Percentiles rank a stretch among this genome's conserved stretches.
Conservation (phyloP, 1,139 yeast genomes). For the Arxiozyma bovina region DNA sequence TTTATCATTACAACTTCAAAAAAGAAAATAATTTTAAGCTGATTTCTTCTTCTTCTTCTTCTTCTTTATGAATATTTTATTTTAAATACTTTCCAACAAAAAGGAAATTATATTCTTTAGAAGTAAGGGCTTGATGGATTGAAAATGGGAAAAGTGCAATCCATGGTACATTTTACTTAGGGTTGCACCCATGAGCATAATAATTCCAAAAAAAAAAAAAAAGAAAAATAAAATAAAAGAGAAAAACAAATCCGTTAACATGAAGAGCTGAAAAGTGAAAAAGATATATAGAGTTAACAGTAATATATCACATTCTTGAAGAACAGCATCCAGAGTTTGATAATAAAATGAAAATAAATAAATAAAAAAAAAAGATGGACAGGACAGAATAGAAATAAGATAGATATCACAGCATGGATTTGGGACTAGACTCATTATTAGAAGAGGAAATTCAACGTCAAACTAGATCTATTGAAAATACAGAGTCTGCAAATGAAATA, state of each 20-base stretch:
- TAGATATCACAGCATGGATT: background rate
- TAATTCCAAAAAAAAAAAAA: too few relatives aligned
- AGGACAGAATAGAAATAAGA: too few relatives aligned
- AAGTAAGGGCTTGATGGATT: background rate
- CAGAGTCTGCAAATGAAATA: background rate
- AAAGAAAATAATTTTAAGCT: too few relatives aligned
- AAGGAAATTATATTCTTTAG: too few relatives aligned
- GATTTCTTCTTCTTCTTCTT: background rate
- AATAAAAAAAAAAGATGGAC: too few relatives aligned
- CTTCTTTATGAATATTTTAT: too few relatives aligned
- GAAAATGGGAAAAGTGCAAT: background rate
- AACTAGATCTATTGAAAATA: background rate
- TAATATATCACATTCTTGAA: too few relatives aligned
- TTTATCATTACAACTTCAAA: background rate
- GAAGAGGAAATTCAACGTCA: conserved; percentile 1
- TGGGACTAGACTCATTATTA: conserved; percentile 1
- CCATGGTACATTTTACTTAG: background rate
- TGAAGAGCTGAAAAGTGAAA: too few relatives aligned
- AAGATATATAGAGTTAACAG: too few relatives aligned
- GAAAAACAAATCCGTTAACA: too few relatives aligned
- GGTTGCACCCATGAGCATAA: background rate
- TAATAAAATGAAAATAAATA: conserved; percentile 18
- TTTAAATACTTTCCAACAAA: too few relatives aligned
- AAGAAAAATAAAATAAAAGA: background rate
- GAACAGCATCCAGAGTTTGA: background rate